These are phyloP conservation scores for Epithele typhae DNA, from an alignment of 768 basidiomycete species.

Conservation along the genomic window DNA sequence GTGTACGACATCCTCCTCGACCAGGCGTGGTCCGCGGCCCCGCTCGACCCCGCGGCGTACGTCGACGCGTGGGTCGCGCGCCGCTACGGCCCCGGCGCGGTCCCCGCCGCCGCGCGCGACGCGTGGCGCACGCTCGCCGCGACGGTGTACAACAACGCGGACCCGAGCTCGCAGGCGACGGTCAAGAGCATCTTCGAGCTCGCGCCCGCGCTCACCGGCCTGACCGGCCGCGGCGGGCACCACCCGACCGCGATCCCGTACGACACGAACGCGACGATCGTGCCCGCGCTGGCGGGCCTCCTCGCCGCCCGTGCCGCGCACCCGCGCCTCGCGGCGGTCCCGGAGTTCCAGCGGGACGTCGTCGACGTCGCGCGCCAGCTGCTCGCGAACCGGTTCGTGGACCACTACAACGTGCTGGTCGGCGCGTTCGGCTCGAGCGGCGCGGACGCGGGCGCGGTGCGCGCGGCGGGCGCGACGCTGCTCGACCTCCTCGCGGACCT, in stretches of 20 bases:
- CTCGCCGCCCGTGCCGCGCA: constrained; percentile 15
- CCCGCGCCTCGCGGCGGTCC: constrained; percentile 17
- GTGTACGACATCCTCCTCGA: constrained; percentile 38
- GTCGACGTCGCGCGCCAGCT: constrained; percentile 37
- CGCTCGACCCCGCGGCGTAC: constrained; percentile 29
- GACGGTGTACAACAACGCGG: constrained; percentile 36
- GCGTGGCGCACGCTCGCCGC: constrained; percentile 35
- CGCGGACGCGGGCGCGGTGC: constrained; percentile 19
- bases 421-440: constrained; percentile 22
- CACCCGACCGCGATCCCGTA: constrained; percentile 33
- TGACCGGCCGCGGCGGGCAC: constrained; percentile 29
- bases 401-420: constrained; percentile 29
- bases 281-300: constrained; percentile 21
- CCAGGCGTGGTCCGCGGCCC: constrained; percentile 35
- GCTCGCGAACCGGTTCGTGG: constrained; percentile 35
- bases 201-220: constrained; percentile 29
- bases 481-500: constrained; percentile 29
- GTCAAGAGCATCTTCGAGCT: constrained; percentile 37
- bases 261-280: constrained; percentile 30
- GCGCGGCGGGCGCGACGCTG: constrained; percentile 24
- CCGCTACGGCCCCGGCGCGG: constrained; percentile 25
- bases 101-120: constrained; percentile 23
- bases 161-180: constrained; percentile 28
- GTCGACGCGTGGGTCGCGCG: constrained; percentile 32
- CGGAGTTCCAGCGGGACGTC: constrained; percentile 36